Conservation (phyloP, 2,329 filamentous ascomycete species). For the Cytospora leucostoma region DNA sequence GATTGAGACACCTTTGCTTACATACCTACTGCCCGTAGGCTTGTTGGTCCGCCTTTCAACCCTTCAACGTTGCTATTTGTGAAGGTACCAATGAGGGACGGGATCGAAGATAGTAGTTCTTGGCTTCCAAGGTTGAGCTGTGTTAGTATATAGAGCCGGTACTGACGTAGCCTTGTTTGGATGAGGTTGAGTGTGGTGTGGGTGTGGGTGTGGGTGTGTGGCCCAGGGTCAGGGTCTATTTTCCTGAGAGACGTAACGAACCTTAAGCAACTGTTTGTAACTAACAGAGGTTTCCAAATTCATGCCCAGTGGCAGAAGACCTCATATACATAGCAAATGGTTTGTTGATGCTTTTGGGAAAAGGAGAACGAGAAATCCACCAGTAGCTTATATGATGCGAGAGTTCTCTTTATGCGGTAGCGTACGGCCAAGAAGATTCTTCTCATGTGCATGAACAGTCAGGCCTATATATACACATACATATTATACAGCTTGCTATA, state of each 20-base stretch:
- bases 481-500: neutral
- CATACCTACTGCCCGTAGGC: conserved; percentile 14
- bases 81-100: conserved; percentile 2
- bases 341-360: neutral
- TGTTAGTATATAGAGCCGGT: neutral
- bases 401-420: neutral
- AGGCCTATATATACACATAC: neutral
- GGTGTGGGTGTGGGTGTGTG: neutral
- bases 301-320: neutral
- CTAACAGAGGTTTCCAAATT: neutral
- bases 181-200: neutral
- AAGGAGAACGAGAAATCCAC: neutral
- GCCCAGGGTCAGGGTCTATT: neutral
- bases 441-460: neutral
- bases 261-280: neutral
- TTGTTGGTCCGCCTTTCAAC: conserved; percentile 12
- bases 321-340: neutral
- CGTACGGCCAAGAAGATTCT: neutral
- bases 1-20: conserved; percentile 11
- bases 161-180: conserved; percentile 5
- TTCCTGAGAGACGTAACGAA: neutral
- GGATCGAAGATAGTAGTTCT: neutral
- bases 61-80: conserved; percentile 2
- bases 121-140: neutral
- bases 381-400: neutral